Evolutionary conservation across 176 grass and related monocot genomes (phyloP).

Genomic region (Metroxylon sagu): DNA sequence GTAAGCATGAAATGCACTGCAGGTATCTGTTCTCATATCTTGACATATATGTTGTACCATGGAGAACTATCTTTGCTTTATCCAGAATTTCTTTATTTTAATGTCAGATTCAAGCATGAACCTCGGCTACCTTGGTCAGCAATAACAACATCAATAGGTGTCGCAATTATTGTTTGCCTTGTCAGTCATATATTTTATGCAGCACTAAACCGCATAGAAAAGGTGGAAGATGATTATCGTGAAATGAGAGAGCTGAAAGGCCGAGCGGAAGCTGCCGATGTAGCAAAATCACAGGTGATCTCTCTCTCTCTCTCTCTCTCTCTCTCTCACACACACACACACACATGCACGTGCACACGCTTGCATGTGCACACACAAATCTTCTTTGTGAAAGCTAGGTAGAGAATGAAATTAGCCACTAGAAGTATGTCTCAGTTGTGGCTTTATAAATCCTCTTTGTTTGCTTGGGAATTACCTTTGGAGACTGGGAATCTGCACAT

Average conservation of each 20-base stretch:
- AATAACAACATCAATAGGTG: constrained; percentile 41
- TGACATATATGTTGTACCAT: too few species aligned
- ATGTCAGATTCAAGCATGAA: constrained; percentile 54
- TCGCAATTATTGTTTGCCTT: constrained; percentile 70
- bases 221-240: constrained; percentile 53
- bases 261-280: constrained; percentile 70
- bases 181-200: constrained; percentile 65
- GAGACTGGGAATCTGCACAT: too few species aligned
- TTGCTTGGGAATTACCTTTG: too few species aligned
- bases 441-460: too few species aligned
- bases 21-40: constrained; percentile 27
- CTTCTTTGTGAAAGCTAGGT: too few species aligned
- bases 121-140: constrained; percentile 55
- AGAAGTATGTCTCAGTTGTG: too few species aligned
- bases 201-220: constrained; percentile 57
- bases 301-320: neutral
- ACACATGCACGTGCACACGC: neutral
- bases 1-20: constrained; percentile 84
- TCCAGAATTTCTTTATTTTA: neutral
- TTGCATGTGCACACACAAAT: too few species aligned
- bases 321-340: neutral
- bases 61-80: too few species aligned
- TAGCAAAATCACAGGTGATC: constrained; percentile 71
- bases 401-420: too few species aligned
- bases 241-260: constrained; percentile 60